Conservation (phyloP, 306 rosid genomes). For the Pterocarpus macrocarpus region DNA sequence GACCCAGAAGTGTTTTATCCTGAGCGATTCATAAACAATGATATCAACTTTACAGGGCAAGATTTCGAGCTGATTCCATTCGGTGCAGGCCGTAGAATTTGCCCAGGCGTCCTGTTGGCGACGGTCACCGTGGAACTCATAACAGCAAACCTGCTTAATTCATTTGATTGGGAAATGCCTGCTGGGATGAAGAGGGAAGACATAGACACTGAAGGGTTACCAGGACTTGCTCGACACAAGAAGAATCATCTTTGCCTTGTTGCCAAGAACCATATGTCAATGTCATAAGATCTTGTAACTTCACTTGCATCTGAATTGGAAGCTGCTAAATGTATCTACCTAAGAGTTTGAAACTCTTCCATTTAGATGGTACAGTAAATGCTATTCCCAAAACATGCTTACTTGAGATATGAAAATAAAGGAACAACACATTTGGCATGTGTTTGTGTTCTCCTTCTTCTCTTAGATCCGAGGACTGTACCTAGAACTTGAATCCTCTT, state of each 20-base stretch:
- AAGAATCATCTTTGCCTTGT: constrained; percentile 45
- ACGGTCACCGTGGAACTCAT: constrained; percentile 35
- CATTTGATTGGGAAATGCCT: constrained; percentile 51
- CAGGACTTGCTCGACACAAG: constrained; percentile 28
- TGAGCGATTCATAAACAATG: not conserved
- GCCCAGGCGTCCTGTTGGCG: constrained; percentile 31
- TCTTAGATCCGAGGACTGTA: no score
- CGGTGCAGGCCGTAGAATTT: constrained; percentile 44
- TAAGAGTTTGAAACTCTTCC: no score
- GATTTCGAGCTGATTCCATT: constrained; percentile 27
- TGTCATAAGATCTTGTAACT: not conserved
- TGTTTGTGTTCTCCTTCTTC: no score
- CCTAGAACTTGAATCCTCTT: no score
- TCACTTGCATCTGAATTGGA: not conserved
- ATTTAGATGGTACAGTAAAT: no score
- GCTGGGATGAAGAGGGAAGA: constrained; percentile 41
- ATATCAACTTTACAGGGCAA: not conserved
- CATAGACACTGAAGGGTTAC: constrained; percentile 35
- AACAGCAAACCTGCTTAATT: constrained; percentile 44
- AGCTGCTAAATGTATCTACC: no score
- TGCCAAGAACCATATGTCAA: not conserved
- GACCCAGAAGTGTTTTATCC: constrained; percentile 5
- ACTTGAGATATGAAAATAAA: no score
- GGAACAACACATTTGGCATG: no score
- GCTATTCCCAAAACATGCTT: no score